Percentiles rank a stretch among this genome's conserved stretches.
Evolutionary conservation across 1,284 basidiomycete genomes (phyloP).

Genomic region (Ganoderma multipileum): DNA sequence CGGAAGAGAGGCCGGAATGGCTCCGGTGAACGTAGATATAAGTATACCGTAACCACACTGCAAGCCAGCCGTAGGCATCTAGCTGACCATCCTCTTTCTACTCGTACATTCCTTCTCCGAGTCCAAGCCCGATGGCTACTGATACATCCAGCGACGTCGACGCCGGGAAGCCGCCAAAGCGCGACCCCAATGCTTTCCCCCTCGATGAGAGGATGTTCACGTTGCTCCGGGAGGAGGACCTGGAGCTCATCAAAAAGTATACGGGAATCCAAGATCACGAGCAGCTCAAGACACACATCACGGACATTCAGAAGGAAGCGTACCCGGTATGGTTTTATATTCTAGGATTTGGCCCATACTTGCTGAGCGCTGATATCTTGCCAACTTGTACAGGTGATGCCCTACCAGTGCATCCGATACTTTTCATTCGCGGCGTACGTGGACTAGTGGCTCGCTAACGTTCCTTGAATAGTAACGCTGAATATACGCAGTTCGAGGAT

Average conservation of each 20-base stretch:
- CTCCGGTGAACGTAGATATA: background rate
- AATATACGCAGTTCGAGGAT: slow-evolving; percentile 36
- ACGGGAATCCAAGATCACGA: background rate
- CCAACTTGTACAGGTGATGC: background rate
- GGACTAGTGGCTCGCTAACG: background rate
- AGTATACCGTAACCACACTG: background rate
- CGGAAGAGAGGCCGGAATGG: background rate
- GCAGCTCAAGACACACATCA: background rate
- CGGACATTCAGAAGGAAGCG: background rate
- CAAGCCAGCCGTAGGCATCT: background rate
- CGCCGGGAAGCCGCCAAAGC: background rate
- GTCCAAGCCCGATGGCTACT: background rate
- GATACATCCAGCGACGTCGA: background rate
- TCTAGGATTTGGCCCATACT: no score
- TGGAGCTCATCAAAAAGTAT: background rate
- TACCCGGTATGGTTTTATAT: background rate
- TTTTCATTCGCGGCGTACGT: slow-evolving; percentile 12
- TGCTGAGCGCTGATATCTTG: background rate
- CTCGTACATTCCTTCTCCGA: background rate
- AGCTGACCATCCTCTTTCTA: background rate
- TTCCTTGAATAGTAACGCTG: no score
- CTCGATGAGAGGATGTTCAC: background rate
- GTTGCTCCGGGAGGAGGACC: background rate
- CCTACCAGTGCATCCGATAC: slow-evolving; percentile 12
- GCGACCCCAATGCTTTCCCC: background rate